These are phyloP conservation scores for Fusarium phyllophilum DNA, from an alignment of 2,329 filamentous ascomycete genomes.

Conservation along the genomic window DNA sequence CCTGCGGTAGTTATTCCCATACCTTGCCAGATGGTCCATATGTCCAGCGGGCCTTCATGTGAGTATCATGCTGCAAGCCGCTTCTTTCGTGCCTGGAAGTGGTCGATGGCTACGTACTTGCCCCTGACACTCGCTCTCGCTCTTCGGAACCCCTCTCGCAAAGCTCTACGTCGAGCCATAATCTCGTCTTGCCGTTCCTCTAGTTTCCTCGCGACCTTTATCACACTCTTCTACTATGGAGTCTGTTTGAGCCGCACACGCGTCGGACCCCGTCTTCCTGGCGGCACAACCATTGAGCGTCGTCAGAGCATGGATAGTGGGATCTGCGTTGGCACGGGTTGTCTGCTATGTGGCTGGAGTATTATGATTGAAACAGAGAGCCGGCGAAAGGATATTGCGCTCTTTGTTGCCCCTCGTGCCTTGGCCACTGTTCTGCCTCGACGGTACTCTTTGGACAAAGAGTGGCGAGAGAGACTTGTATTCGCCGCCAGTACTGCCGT, in stretches of 20 bases:
- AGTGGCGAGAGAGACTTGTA: slow-evolving; percentile 73
- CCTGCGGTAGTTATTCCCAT: slow-evolving; percentile 75
- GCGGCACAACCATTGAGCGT: slow-evolving; percentile 55
- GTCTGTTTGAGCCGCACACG: slow-evolving; percentile 82
- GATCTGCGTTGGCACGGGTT: slow-evolving; percentile 77
- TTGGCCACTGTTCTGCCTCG: slow-evolving; percentile 79
- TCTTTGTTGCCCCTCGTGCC: slow-evolving; percentile 84
- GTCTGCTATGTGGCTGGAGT: slow-evolving; percentile 83
- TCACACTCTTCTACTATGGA: slow-evolving; percentile 84
- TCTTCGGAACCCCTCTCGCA: slow-evolving; percentile 58
- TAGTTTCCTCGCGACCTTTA: slow-evolving; percentile 80
- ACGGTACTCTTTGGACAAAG: slow-evolving; percentile 69
- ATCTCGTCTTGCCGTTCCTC: slow-evolving; percentile 75
- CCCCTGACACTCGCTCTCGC: slow-evolving; percentile 76
- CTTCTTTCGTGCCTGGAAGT: slow-evolving; percentile 75
- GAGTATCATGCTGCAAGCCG: slow-evolving; percentile 77
- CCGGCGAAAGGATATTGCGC: slow-evolving; percentile 77
- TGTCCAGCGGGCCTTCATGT: slow-evolving; percentile 77
- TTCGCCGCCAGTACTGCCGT: slow-evolving; percentile 76
- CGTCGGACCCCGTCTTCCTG: slow-evolving; percentile 74
- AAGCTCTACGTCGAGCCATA: slow-evolving; percentile 63
- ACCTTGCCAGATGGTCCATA: slow-evolving; percentile 86
- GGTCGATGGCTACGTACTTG: slow-evolving; percentile 80
- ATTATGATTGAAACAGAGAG: slow-evolving; percentile 75
- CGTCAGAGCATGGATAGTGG: slow-evolving; percentile 68